Conservation (phyloP, 805 yeast genomes). For the Suhomyces pyralidae region DNA sequence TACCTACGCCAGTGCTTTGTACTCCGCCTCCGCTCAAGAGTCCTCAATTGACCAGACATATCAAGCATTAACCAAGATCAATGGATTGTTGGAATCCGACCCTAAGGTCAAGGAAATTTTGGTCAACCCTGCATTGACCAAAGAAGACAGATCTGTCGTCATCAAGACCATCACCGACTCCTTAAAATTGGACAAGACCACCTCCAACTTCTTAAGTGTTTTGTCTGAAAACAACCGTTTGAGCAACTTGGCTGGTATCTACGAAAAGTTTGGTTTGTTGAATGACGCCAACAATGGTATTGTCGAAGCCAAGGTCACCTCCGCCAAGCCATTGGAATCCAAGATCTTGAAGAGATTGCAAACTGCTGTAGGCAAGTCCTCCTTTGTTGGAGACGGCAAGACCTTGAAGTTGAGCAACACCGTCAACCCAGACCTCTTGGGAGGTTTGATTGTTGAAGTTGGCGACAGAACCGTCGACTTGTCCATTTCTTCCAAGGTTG, state of each 20-base stretch:
- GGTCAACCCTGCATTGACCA: conserved; percentile 79
- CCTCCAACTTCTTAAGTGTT: conserved; percentile 75
- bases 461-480: conserved; percentile 97
- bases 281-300: conserved; percentile 88
- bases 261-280: conserved; percentile 68
- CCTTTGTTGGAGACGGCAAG: conserved; percentile 81
- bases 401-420: conserved; percentile 78
- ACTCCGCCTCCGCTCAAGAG: conserved; percentile 84
- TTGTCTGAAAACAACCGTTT: conserved; percentile 95
- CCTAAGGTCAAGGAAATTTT: conserved; percentile 59
- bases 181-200: conserved; percentile 61
- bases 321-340: conserved; percentile 80
- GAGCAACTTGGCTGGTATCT: conserved; percentile 60
- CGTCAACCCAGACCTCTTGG: conserved; percentile 87
- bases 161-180: conserved; percentile 54
- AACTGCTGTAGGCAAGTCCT: conserved; percentile 71
- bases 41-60: conserved; percentile 70
- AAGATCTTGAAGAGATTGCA: conserved; percentile 76
- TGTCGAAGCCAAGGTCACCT: conserved; percentile 89
- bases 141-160: conserved; percentile 68
- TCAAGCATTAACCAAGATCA: conserved; percentile 59
- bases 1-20: conserved; percentile 93
- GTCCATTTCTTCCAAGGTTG: conserved; percentile 78
- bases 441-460: conserved; percentile 93
- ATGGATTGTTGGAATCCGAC: conserved; percentile 57